phyloP scores from a whole-genome alignment of 2,329 filamentous ascomycete genomes.

The Epichloe typhina region DNA sequence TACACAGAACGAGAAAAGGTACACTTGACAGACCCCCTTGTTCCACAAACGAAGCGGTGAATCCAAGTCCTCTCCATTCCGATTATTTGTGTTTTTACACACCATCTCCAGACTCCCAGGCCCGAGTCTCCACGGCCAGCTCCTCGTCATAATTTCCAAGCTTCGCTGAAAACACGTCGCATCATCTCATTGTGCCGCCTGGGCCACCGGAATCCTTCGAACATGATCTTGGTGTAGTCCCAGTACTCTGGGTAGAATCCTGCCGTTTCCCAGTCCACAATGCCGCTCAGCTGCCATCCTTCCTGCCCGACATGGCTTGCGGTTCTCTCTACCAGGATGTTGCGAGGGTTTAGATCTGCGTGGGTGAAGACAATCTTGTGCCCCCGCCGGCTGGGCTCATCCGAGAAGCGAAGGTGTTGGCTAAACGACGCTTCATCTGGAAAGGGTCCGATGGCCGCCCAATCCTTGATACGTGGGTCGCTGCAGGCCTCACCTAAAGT shows the following conservation, averaged over 20 bases:
- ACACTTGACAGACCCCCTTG: too few relatives aligned
- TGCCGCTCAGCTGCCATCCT: conserved; percentile 4
- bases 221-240: conserved; percentile 7
- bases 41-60: too few relatives aligned
- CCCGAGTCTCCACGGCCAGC: not conserved
- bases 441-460: not conserved
- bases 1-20: too few relatives aligned
- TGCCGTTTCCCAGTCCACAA: conserved; percentile 11
- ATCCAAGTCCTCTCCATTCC: too few relatives aligned
- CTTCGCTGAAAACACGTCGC: not conserved
- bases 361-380: not conserved
- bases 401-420: not conserved
- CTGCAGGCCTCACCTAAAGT: not conserved
- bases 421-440: not conserved
- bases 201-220: not conserved
- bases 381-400: not conserved
- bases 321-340: not conserved
- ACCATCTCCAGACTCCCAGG: not conserved
- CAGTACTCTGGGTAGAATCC: conserved; percentile 11
- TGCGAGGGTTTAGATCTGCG: not conserved
- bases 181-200: not conserved
- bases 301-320: conserved; percentile 1
- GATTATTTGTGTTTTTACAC: not conserved
- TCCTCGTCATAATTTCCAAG: not conserved
- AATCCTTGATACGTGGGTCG: not conserved